Conservation (phyloP, 495 filamentous ascomycete genomes). For the Xylaria flabelliformis region DNA sequence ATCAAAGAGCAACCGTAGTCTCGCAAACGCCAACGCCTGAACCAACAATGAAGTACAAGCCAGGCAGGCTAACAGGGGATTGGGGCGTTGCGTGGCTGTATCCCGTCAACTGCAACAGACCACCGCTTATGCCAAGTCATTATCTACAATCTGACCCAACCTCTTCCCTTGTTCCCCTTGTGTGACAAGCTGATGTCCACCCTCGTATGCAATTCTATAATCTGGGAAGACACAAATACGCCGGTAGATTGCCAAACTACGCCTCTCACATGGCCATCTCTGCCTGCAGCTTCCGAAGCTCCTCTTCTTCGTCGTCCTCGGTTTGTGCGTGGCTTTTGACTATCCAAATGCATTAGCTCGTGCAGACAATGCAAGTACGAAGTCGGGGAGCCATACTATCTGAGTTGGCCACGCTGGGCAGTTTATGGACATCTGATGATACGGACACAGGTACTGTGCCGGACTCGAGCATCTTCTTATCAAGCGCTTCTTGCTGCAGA, state of each 20-base stretch:
- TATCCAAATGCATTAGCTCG: conserved; percentile 43
- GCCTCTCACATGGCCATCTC: conserved; percentile 90
- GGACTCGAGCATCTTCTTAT: conserved; percentile 91
- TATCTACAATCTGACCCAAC: conserved; percentile 21
- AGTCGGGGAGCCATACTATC: conserved; percentile 68
- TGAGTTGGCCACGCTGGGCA: conserved; percentile 74
- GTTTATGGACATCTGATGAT: conserved; percentile 68
- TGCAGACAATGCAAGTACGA: background rate
- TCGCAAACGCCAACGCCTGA: conserved; percentile 43
- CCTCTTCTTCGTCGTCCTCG: conserved; percentile 93
- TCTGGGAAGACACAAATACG: conserved; percentile 18
- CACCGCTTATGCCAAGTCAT: conserved; percentile 17
- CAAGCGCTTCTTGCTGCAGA: conserved; percentile 86
- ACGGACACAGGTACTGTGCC: conserved; percentile 73
- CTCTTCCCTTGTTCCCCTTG: background rate
- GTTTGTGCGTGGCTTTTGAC: conserved; percentile 65
- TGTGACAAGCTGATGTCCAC: conserved; percentile 24
- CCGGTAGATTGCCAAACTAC: conserved; percentile 11
- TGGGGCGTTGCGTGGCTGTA: conserved; percentile 4
- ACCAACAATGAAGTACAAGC: conserved; percentile 5
- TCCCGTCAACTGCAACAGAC: conserved; percentile 21
- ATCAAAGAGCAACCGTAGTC: conserved; percentile 36
- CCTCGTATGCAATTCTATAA: conserved; percentile 21
- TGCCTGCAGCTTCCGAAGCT: conserved; percentile 89
- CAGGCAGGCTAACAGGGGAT: conserved; percentile 7